Percentiles rank a stretch among this genome's conserved stretches.
Conservation (phyloP, 306 rosid genomes). For the Neltuma alba region DNA sequence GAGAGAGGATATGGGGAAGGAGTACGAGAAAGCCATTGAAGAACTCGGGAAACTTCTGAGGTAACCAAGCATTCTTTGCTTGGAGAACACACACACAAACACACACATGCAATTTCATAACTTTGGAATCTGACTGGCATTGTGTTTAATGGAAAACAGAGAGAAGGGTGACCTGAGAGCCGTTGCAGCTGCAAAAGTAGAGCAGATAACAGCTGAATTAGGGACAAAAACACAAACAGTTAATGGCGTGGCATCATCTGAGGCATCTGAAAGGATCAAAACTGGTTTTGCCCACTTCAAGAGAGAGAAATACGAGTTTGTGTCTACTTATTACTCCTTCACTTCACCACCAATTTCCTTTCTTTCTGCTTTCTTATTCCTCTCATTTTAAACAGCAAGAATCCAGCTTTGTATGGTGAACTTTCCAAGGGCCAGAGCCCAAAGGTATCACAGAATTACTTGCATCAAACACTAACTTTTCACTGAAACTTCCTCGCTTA, state of each 20-base stretch:
- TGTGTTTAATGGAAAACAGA: constrained; percentile 39
- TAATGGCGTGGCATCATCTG: constrained; percentile 47
- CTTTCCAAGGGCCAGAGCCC: constrained; percentile 97
- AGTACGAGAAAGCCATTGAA: constrained; percentile 83
- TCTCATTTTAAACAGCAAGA: constrained; percentile 51
- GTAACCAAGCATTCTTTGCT: constrained; percentile 32
- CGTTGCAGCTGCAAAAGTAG: constrained; percentile 79
- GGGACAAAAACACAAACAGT: constrained; percentile 44
- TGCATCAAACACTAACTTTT: not conserved
- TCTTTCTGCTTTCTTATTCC: constrained; percentile 28
- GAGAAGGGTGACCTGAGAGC: constrained; percentile 73
- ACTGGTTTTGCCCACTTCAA: constrained; percentile 78
- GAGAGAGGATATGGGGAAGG: constrained; percentile 74
- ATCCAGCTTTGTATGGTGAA: constrained; percentile 82
- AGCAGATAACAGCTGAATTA: constrained; percentile 75
- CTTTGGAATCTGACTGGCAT: not conserved
- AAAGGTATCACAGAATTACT: constrained; percentile 48
- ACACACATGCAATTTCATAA: not conserved
- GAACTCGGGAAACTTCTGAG: constrained; percentile 82
- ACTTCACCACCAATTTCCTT: not conserved
- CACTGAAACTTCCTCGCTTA: not conserved
- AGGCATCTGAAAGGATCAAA: constrained; percentile 70
- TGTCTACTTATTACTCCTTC: not conserved
- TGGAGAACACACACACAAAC: not conserved
- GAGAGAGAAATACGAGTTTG: constrained; percentile 93